Evolutionary conservation across 768 basidiomycete genomes (phyloP).

Genomic region (Pholiota microspora): DNA sequence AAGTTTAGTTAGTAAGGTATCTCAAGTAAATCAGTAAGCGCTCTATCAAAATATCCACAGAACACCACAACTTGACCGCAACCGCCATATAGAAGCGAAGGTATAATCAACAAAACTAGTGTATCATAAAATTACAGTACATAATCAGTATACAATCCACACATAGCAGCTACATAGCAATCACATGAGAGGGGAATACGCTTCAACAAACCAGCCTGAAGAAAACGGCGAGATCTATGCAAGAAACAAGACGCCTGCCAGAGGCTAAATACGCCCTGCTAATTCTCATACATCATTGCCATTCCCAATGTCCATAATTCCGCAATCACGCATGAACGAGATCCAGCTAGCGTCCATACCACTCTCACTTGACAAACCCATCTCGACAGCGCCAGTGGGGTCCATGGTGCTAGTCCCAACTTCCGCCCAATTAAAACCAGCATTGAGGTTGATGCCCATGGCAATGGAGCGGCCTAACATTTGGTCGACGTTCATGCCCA

Average conservation of each 20-base stretch:
- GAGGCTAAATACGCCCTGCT: not conserved
- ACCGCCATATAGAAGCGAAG: too few species aligned
- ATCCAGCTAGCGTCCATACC: constrained; percentile 49
- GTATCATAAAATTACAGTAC: too few species aligned
- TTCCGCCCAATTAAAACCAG: constrained; percentile 6
- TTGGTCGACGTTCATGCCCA: constrained; percentile 5
- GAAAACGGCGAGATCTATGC: too few species aligned
- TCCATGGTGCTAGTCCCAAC: constrained; percentile 16
- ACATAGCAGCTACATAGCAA: too few species aligned
- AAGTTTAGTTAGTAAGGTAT: too few species aligned
- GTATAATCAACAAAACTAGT: too few species aligned
- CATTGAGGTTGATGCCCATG: not conserved
- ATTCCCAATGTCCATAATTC: constrained; percentile 36
- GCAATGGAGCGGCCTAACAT: not conserved
- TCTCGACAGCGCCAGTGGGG: constrained; percentile 34
- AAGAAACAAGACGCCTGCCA: not conserved
- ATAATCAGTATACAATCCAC: too few species aligned
- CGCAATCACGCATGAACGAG: constrained; percentile 48
- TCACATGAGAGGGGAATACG: too few species aligned
- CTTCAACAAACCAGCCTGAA: too few species aligned
- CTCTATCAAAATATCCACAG: too few species aligned
- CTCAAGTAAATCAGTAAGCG: too few species aligned
- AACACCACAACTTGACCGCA: too few species aligned
- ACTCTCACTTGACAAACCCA: constrained; percentile 43
- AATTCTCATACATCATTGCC: not conserved